phyloP scores from a whole-genome alignment of 2,329 filamentous ascomycete species.

The Annulohypoxylon truncatum region DNA sequence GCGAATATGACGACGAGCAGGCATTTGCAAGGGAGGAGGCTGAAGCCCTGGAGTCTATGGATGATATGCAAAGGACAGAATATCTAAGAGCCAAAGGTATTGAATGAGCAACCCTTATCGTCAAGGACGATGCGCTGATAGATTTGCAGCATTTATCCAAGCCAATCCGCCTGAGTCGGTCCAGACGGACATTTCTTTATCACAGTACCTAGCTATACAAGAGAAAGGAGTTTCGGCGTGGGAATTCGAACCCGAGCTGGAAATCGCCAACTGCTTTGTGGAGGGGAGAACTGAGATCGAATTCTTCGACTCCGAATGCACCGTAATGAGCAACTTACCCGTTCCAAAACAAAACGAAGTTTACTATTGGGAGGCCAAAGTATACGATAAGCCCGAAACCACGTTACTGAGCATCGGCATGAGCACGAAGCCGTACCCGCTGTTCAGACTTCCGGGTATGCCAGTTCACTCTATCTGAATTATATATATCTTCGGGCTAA shows the following conservation, averaged over 20 bases:
- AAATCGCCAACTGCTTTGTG: constrained; percentile 99
- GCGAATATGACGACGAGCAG: constrained; percentile 98
- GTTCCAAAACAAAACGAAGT: constrained; percentile 99
- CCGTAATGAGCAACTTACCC: constrained; percentile 94
- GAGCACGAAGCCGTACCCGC: constrained; percentile 94
- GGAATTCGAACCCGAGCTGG: constrained; percentile 99
- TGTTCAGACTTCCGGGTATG: constrained; percentile 91
- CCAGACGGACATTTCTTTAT: constrained; percentile 96
- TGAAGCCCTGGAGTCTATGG: constrained; percentile 94
- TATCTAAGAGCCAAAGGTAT: constrained; percentile 95
- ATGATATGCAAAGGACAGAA: constrained; percentile 88
- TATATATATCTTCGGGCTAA: constrained; percentile 4
- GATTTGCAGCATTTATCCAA: constrained; percentile 81
- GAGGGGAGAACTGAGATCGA: constrained; percentile 97
- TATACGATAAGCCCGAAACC: constrained; percentile 94
- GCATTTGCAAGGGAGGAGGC: constrained; percentile 93
- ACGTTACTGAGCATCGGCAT: constrained; percentile 92
- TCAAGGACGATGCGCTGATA: background rate
- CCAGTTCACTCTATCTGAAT: background rate
- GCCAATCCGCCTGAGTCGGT: constrained; percentile 94
- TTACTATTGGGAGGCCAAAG: constrained; percentile 99
- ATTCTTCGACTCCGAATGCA: constrained; percentile 98
- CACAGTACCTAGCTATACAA: constrained; percentile 97
- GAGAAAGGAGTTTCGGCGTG: constrained; percentile 99
- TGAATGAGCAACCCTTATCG: constrained; percentile 7